phyloP scores from a whole-genome alignment of 2,329 filamentous ascomycete genomes.

The Claviceps pusilla region DNA sequence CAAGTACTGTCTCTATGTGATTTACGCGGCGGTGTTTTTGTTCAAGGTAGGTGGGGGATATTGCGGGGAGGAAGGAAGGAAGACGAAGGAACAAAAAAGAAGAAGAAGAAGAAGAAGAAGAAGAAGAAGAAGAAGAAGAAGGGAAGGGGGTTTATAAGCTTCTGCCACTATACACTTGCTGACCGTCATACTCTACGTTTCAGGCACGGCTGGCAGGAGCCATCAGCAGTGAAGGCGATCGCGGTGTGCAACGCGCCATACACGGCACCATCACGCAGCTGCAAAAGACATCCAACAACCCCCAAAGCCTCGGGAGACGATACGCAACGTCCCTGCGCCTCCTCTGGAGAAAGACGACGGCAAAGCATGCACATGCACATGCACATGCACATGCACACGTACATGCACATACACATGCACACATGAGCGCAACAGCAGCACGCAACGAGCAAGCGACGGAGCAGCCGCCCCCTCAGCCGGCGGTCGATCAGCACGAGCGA shows the following conservation, averaged over 20 bases:
- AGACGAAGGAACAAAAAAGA: no score
- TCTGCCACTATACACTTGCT: neutral
- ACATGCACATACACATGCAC: no score
- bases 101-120: no score
- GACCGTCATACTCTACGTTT: no score
- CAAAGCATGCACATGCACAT: no score
- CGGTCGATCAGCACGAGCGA: constrained; percentile 10
- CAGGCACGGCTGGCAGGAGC: constrained; percentile 44
- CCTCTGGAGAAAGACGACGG: constrained; percentile 35
- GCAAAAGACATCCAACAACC: constrained; percentile 39
- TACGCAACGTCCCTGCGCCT: constrained; percentile 46
- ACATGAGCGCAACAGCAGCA: neutral
- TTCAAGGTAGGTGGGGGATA: constrained; percentile 37
- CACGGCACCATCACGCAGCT: constrained; percentile 43
- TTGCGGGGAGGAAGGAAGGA: no score
- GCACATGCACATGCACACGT: no score
- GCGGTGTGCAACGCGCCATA: constrained; percentile 42
- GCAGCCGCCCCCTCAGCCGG: constrained; percentile 13
- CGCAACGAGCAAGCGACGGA: constrained; percentile 5
- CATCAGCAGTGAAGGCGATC: constrained; percentile 37
- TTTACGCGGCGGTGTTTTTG: constrained; percentile 49
- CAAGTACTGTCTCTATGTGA: constrained; percentile 46
- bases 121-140: no score
- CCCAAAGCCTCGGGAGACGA: constrained; percentile 44
- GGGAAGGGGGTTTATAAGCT: no score